Evolutionary conservation across 441 rosid species (phyloP), one percentile per base, ranked within the genome.

Genomic region (Aleurites moluccanus): DNA sequence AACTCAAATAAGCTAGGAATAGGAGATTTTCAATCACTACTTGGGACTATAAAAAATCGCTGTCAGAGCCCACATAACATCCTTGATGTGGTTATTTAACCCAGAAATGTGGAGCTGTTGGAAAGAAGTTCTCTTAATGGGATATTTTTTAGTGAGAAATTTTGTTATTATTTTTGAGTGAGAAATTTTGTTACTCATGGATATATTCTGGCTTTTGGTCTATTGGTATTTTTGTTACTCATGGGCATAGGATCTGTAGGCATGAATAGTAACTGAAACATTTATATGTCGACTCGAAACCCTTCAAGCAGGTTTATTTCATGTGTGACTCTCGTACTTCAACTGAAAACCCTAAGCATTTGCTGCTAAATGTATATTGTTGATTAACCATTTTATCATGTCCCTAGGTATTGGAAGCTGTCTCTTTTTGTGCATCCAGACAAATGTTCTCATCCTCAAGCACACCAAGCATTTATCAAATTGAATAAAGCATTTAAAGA

Each of bases 391-490:
- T 62, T 18, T 33, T 44, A 59, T 44, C 33, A 28, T 67, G 28
- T 75, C 56, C 55, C 23, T 73, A 95, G 99, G 86, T 95, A 95
- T 73, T 92, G 99, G 99, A 95, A 91, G 82, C 81, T 95, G 82
- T 95, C 98, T 44, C 98, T 95, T 81, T 77, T 91, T 77, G 98
- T 95, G 83, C 98, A 91, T 79, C 99, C 98, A 7, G 99, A 95
- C 85, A 95, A 93, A 74, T 95, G 98, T 75, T 83, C 97, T 81
- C 99, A 93, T 83, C 98, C 98, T 33, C 96, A 90, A 83, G 96
- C 99, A 20, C 86, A 95, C 74, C 86, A 91, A 81, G 96, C 98
- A 70, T 95, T 95, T 70, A 85, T 93, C 77, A 81, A 81, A 83
- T 80, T 95, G 69, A 95, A 91, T 78, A 95, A 90, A 83, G 91